Evolutionary conservation across 352 stramenopile genomes (phyloP), one percentile per base, ranked within the genome.

Genomic region (Globisporangium uncinulatum): DNA sequence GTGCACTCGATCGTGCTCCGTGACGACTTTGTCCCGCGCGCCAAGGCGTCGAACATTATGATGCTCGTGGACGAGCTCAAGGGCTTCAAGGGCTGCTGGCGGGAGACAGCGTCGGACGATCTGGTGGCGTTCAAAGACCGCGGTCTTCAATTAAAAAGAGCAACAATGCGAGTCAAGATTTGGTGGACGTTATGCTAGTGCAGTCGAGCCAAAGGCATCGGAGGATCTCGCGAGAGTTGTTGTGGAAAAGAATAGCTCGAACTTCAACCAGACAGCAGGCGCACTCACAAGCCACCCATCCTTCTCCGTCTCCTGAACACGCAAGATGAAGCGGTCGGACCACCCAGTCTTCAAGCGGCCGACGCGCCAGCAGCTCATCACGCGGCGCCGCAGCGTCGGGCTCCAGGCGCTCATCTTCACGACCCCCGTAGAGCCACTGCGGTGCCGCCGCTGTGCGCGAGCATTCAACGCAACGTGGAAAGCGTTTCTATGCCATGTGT

Each of bases 1-100:
- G 85, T 95, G 20, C 76, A 92, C 54, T 95, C 85, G 31, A 79
- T 93, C 45, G 82, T 95, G 24, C 69, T 95, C 29, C 83, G 85
- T 32, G 85, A 95, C 63, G 85, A 95, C 47, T 86, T 93, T 61
- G 85, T 95, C 1, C 85, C 85, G 29, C 82, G 84, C 42, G 79
- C 84, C 4, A 94, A 92, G 58, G 83, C 84, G 20, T 83, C 83
- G 8, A 94, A 94, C 53, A 86, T 92, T 56, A 53, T 92, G 11
- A 88, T 86, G 39, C 75, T 94, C 10, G 69, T 92, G 13, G 56
- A 73, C 8, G 79, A 91, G 46, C 63, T 94, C 36, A 82, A 90
- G 11, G 82, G 83, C 9, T 94, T 94, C 61, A 89, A 89, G 59
- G 79, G 82, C 11, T 86, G 73, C 45, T 94, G 84, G 84, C 70